These are phyloP conservation scores for Aspergillus ibericus DNA, from an alignment of 2,329 filamentous ascomycete genomes.

Conservation along the genomic window DNA sequence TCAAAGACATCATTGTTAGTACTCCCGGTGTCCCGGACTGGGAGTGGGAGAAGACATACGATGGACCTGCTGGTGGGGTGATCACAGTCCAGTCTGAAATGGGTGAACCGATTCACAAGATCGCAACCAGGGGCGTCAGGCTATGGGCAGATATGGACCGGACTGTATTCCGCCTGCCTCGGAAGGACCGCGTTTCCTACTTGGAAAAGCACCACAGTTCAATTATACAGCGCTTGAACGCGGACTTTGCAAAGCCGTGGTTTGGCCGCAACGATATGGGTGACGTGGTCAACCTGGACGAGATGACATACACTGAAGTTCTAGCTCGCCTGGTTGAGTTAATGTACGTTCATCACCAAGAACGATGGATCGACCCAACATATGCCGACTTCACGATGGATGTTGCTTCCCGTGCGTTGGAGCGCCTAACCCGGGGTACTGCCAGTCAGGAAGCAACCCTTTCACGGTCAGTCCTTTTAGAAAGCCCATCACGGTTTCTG, in stretches of 20 bases:
- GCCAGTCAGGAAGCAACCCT: conserved; percentile 67
- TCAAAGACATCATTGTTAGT: conserved; percentile 81
- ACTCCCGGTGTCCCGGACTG: conserved; percentile 73
- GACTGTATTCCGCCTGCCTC: conserved; percentile 20
- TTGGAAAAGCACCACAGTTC: conserved; percentile 79
- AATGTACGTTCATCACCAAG: conserved; percentile 82
- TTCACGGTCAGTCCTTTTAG: background rate
- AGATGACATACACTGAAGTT: conserved; percentile 90
- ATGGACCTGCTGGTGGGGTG: conserved; percentile 81
- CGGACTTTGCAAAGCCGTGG: conserved; percentile 93
- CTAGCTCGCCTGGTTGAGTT: conserved; percentile 79
- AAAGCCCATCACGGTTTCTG: conserved; percentile 12
- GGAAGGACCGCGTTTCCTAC: conserved; percentile 61
- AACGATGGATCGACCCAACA: conserved; percentile 82
- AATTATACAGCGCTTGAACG: conserved; percentile 89
- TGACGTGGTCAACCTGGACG: conserved; percentile 76
- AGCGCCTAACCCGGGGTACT: conserved; percentile 62
- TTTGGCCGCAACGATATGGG: conserved; percentile 79
- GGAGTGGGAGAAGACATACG: conserved; percentile 88
- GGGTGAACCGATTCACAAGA: conserved; percentile 43
- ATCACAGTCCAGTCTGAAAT: conserved; percentile 73
- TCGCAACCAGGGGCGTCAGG: conserved; percentile 39
- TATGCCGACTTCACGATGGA: conserved; percentile 78
- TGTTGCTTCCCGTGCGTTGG: conserved; percentile 90
- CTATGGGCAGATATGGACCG: conserved; percentile 42